Conservation (phyloP, 371 early-diverging fungal species). For the Rhizopus stolonifer region DNA sequence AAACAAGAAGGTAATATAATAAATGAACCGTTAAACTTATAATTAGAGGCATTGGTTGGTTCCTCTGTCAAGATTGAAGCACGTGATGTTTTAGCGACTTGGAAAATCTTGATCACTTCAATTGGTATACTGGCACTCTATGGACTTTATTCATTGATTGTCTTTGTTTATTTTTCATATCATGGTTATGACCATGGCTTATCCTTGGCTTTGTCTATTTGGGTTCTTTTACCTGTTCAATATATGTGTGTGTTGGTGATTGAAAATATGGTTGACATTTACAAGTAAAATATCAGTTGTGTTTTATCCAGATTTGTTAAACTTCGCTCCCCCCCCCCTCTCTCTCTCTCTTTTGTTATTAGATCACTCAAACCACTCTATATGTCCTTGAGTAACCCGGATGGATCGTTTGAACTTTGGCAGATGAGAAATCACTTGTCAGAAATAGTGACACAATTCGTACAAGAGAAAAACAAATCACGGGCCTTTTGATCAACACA, state of each 20-base stretch:
- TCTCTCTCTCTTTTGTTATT: background rate
- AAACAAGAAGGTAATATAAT: constrained; percentile 51
- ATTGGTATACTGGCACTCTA: constrained; percentile 65
- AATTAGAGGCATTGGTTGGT: constrained; percentile 70
- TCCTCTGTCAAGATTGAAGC: constrained; percentile 85
- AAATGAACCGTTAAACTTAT: background rate
- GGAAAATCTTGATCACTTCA: constrained; percentile 77
- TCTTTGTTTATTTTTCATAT: constrained; percentile 22
- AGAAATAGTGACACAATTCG: constrained; percentile 31
- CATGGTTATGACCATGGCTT: constrained; percentile 17
- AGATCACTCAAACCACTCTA: constrained; percentile 18
- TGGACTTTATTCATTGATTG: constrained; percentile 50
- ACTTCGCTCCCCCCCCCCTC: background rate
- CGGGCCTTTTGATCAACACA: no score
- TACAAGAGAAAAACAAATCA: constrained; percentile 1
- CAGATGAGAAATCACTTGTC: constrained; percentile 27
- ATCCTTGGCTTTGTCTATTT: constrained; percentile 18
- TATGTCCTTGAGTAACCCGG: constrained; percentile 24
- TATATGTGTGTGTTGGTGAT: constrained; percentile 52
- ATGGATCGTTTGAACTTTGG: constrained; percentile 19
- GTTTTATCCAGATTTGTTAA: no score
- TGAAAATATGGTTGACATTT: constrained; percentile 64
- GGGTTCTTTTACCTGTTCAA: constrained; percentile 53
- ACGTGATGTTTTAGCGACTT: constrained; percentile 84
- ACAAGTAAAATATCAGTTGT: constrained; percentile 31